Percentiles rank a stretch among this genome's conserved stretches.
Conservation (phyloP, 805 yeast genomes). For the Saccharomycopsis fibuligera region DNA sequence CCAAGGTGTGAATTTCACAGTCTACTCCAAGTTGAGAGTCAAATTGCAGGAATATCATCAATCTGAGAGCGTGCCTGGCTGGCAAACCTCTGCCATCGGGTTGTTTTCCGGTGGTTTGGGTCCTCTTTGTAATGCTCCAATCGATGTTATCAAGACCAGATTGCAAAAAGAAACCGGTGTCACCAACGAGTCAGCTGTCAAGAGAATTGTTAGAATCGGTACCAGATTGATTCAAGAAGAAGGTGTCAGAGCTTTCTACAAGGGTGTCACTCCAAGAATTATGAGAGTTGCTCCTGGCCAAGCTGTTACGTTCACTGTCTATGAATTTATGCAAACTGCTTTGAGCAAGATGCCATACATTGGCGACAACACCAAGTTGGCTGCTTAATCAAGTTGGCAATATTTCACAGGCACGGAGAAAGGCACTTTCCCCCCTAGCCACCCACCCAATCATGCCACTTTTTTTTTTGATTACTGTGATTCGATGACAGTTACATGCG, state of each 20-base stretch:
- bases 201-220: constrained; percentile 76
- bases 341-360: constrained; percentile 39
- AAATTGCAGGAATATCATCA: constrained; percentile 56
- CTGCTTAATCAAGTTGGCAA: neutral
- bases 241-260: constrained; percentile 83
- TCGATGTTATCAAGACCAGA: constrained; percentile 95
- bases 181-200: constrained; percentile 59
- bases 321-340: constrained; percentile 74
- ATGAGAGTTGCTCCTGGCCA: constrained; percentile 99
- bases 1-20: constrained; percentile 98
- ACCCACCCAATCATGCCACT: too few relatives aligned
- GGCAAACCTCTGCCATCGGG: constrained; percentile 92
- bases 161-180: constrained; percentile 82
- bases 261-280: constrained; percentile 97
- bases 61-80: constrained; percentile 63
- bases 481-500: too few relatives aligned
- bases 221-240: constrained; percentile 77
- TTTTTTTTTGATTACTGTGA: too few relatives aligned
- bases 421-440: too few relatives aligned
- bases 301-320: constrained; percentile 96
- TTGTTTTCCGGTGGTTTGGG: constrained; percentile 94
- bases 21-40: constrained; percentile 79
- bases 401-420: too few relatives aligned
- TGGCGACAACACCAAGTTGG: constrained; percentile 21
- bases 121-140: constrained; percentile 94